These are phyloP conservation scores for Amaranthus tricolor DNA, from an alignment of 179 eudicot genomes.

Conservation along the genomic window DNA sequence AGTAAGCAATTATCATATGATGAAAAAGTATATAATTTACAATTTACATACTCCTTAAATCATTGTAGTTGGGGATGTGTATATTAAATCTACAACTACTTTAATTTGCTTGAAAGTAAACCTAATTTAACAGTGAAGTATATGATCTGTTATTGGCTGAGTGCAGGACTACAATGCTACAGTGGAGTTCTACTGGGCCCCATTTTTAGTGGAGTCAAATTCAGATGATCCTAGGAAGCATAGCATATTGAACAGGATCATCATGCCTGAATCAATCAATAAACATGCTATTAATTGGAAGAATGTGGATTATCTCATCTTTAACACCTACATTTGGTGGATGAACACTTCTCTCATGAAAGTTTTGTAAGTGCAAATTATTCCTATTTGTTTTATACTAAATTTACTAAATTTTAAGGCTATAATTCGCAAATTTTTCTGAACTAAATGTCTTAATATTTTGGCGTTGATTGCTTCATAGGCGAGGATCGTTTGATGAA, in stretches of 20 bases:
- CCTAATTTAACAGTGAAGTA: not conserved
- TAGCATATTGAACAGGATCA: conserved; percentile 79
- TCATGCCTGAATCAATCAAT: conserved; percentile 72
- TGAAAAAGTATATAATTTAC: not conserved
- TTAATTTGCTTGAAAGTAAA: conserved; percentile 18
- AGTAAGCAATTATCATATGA: not conserved
- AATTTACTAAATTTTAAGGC: not conserved
- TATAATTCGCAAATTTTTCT: not conserved
- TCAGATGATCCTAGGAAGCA: conserved; percentile 91
- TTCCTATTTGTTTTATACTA: not conserved
- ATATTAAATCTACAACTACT: not conserved
- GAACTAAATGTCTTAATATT: not conserved
- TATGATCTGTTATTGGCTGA: not conserved
- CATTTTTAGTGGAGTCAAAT: conserved; percentile 88
- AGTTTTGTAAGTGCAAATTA: conserved; percentile 59
- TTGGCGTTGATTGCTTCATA: not conserved
- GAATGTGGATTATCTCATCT: conserved; percentile 68
- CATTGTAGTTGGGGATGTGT: not conserved
- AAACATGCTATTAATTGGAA: conserved; percentile 81
- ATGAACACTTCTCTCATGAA: conserved; percentile 86
- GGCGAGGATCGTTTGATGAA: conserved; percentile 77
- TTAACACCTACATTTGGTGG: conserved; percentile 99
- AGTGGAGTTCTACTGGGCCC: conserved; percentile 96
- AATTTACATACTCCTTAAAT: not conserved
- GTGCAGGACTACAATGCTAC: conserved; percentile 85